Evolutionary conservation across 495 filamentous ascomycete genomes (phyloP).

Genomic region (Xylaria bambusicola): DNA sequence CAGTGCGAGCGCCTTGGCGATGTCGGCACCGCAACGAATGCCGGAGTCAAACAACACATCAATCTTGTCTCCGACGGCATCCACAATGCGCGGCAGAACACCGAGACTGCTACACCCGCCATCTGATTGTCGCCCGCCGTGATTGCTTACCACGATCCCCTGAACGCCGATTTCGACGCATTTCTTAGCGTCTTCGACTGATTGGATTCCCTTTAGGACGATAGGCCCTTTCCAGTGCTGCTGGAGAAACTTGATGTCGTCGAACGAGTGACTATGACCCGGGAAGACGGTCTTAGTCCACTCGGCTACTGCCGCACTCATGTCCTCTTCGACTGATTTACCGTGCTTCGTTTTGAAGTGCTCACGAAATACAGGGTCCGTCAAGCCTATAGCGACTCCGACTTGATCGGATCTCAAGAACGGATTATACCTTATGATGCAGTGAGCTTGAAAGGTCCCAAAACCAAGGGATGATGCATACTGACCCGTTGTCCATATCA

Average conservation of each 20-base stretch:
- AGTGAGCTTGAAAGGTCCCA: neutral
- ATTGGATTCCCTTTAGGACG: conserved; percentile 62
- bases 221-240: conserved; percentile 49
- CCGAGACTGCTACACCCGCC: conserved; percentile 56
- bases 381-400: conserved; percentile 29
- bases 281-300: conserved; percentile 28
- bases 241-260: conserved; percentile 58
- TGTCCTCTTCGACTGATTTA: conserved; percentile 9
- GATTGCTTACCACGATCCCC: conserved; percentile 60
- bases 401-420: conserved; percentile 29
- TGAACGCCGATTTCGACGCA: conserved; percentile 53
- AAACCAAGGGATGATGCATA: neutral
- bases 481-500: conserved; percentile 63
- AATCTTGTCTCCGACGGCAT: conserved; percentile 54
- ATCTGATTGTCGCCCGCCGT: conserved; percentile 64
- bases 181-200: conserved; percentile 53
- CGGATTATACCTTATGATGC: conserved; percentile 22
- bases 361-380: conserved; percentile 30
- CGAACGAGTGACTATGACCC: conserved; percentile 27
- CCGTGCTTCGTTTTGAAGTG: conserved; percentile 25
- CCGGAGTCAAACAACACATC: conserved; percentile 63
- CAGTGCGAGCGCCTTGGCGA: conserved; percentile 62
- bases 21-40: conserved; percentile 58
- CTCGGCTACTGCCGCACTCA: conserved; percentile 22
- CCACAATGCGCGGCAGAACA: conserved; percentile 52